phyloP scores from a whole-genome alignment of 352 stramenopile genomes.

The Chrysophaeum taylorii region DNA sequence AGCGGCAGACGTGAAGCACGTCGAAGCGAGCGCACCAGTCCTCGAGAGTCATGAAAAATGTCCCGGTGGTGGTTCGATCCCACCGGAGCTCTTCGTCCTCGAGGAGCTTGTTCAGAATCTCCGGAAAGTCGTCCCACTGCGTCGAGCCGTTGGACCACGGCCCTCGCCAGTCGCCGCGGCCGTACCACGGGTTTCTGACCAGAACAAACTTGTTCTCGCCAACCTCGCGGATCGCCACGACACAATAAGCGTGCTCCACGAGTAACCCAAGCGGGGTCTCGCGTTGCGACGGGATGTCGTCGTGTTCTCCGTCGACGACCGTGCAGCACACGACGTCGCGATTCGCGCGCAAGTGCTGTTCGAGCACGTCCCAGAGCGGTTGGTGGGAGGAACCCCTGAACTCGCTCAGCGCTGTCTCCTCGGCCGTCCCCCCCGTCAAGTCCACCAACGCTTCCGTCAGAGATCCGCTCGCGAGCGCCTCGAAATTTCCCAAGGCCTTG shows the following conservation, averaged over 20 bases:
- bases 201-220: slow-evolving; percentile 68
- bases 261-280: slow-evolving; percentile 52
- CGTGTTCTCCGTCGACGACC: slow-evolving; percentile 47
- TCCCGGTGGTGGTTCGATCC: slow-evolving; percentile 64
- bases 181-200: slow-evolving; percentile 68
- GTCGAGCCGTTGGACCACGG: slow-evolving; percentile 78
- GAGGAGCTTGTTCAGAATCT: slow-evolving; percentile 65
- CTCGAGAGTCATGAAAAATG: slow-evolving; percentile 86
- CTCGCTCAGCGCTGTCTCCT: slow-evolving; percentile 57
- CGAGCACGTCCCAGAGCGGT: slow-evolving; percentile 35
- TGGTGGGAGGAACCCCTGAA: too few species aligned
- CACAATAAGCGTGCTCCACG: slow-evolving; percentile 60
- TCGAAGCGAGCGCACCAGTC: slow-evolving; percentile 79
- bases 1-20: slow-evolving; percentile 74
- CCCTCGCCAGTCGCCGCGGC: slow-evolving; percentile 65
- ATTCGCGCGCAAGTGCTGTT: slow-evolving; percentile 33
- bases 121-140: slow-evolving; percentile 70
- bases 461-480: slow-evolving; percentile 36
- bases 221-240: slow-evolving; percentile 45
- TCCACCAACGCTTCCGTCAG: slow-evolving; percentile 71
- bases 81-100: slow-evolving; percentile 48
- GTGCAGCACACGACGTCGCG: slow-evolving; percentile 54
- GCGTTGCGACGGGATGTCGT: slow-evolving; percentile 29
- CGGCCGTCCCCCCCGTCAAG: slow-evolving; percentile 64
- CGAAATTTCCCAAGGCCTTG: slow-evolving; percentile 65